Conservation (phyloP, 2,329 filamentous ascomycete species). For the Pseudomassariella vexata region DNA sequence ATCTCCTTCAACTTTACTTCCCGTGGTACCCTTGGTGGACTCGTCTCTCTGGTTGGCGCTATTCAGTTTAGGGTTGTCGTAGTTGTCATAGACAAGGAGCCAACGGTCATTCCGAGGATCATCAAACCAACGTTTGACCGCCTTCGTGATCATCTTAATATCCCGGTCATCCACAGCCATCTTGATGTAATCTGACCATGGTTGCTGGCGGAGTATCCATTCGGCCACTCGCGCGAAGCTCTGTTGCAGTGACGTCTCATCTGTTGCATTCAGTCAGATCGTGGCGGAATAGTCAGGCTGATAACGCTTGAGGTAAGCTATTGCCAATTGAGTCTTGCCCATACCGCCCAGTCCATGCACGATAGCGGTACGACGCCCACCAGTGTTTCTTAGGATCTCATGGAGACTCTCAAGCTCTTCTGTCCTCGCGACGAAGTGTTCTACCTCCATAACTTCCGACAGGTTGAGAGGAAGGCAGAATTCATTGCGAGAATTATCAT, state of each 20-base stretch:
- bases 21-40: no score
- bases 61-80: slow-evolving; percentile 29
- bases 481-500: no score
- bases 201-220: slow-evolving; percentile 21
- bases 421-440: no score
- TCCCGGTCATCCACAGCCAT: slow-evolving; percentile 16
- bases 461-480: no score
- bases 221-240: slow-evolving; percentile 24
- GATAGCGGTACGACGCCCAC: slow-evolving; percentile 11
- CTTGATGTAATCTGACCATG: slow-evolving; percentile 15
- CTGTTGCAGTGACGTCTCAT: slow-evolving; percentile 27
- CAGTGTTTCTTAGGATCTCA: slow-evolving; percentile 4
- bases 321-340: slow-evolving; percentile 37
- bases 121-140: slow-evolving; percentile 31
- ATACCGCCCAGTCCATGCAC: slow-evolving; percentile 38
- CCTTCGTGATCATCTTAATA: no score
- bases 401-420: slow-evolving; percentile 8
- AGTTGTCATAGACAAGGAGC: slow-evolving; percentile 35
- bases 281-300: slow-evolving; percentile 28
- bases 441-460: no score
- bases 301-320: slow-evolving; percentile 29
- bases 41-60: no score
- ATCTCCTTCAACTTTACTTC: no score
- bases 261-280: slow-evolving; percentile 37
- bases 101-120: slow-evolving; percentile 25